Evolutionary conservation across 805 yeast species (phyloP).

Genomic region (Yamadazyma scolyti): DNA sequence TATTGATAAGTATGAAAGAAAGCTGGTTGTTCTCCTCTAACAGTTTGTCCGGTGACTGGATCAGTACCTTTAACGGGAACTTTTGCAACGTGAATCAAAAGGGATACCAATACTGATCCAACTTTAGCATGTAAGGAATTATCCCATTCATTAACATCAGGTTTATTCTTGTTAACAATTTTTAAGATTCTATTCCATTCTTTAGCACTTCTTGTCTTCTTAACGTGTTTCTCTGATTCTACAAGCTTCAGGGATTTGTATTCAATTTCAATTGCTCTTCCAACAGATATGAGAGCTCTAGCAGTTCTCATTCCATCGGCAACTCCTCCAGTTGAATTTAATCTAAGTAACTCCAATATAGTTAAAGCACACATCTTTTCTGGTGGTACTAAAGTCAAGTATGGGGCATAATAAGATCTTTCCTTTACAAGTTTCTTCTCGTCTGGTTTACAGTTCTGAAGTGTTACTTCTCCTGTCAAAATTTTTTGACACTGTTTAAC

Average conservation of each 20-base stretch:
- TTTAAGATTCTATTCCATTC: slow-evolving; percentile 45
- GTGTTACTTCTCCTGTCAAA: slow-evolving; percentile 21
- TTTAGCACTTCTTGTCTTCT: slow-evolving; percentile 41
- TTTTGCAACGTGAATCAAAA: slow-evolving; percentile 77
- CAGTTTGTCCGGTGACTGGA: slow-evolving; percentile 66
- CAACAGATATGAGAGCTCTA: slow-evolving; percentile 74
- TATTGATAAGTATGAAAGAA: slow-evolving; percentile 86
- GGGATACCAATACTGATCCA: slow-evolving; percentile 75
- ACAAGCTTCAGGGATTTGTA: slow-evolving; percentile 67
- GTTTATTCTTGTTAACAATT: slow-evolving; percentile 13
- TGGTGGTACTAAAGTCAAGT: slow-evolving; percentile 64
- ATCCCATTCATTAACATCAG: slow-evolving; percentile 21
- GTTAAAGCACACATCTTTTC: slow-evolving; percentile 82
- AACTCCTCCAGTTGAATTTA: slow-evolving; percentile 71
- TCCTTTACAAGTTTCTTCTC: slow-evolving; percentile 29
- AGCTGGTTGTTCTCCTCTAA: slow-evolving; percentile 82
- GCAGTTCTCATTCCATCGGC: slow-evolving; percentile 82
- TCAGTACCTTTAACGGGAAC: slow-evolving; percentile 77
- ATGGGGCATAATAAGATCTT: slow-evolving; percentile 71
- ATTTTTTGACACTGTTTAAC: slow-evolving; percentile 51
- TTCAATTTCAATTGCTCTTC: slow-evolving; percentile 81
- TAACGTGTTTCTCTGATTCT: slow-evolving; percentile 48
- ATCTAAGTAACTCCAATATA: slow-evolving; percentile 73
- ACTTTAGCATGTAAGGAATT: slow-evolving; percentile 49
- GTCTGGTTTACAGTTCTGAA: slow-evolving; percentile 14